phyloP scores from a whole-genome alignment of 202 grass and related monocot genomes.

The Eragrostis tef region DNA sequence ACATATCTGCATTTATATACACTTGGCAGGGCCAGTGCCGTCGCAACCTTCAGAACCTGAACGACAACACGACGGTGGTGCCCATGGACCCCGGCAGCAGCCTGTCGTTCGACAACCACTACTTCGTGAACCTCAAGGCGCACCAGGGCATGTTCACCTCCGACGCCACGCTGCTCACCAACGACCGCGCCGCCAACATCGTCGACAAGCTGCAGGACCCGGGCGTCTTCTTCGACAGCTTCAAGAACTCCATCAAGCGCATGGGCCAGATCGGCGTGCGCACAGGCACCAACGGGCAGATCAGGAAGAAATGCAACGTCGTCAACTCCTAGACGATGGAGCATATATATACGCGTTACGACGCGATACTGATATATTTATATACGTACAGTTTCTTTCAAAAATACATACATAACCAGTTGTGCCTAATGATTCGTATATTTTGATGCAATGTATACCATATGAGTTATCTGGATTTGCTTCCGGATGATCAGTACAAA shows the following conservation, averaged over 20 bases:
- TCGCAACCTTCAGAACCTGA: constrained; percentile 34
- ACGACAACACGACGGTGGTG: constrained; percentile 56
- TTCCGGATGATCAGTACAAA: no score
- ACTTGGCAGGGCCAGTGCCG: no score
- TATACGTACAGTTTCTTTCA: no score
- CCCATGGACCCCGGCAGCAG: constrained; percentile 59
- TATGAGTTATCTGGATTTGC: no score
- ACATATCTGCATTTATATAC: neutral
- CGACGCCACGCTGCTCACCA: constrained; percentile 57
- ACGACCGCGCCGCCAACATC: constrained; percentile 31
- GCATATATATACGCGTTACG: no score
- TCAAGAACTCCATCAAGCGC: constrained; percentile 57
- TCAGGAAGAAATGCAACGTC: constrained; percentile 52
- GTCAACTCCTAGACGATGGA: constrained; percentile 46
- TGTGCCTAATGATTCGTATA: neutral
- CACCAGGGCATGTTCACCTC: constrained; percentile 61
- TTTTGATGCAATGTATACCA: no score
- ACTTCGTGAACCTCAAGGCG: constrained; percentile 50
- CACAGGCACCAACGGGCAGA: constrained; percentile 54
- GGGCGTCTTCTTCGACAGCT: constrained; percentile 52
- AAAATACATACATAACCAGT: neutral
- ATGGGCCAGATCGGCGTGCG: constrained; percentile 63
- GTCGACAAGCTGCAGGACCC: constrained; percentile 45
- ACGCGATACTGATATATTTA: no score
- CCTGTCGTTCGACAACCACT: constrained; percentile 57